Evolutionary conservation across 164 flowering plant species (phyloP), one percentile per base, ranked within the genome.

Genomic region (Umbilicus rupestris): DNA sequence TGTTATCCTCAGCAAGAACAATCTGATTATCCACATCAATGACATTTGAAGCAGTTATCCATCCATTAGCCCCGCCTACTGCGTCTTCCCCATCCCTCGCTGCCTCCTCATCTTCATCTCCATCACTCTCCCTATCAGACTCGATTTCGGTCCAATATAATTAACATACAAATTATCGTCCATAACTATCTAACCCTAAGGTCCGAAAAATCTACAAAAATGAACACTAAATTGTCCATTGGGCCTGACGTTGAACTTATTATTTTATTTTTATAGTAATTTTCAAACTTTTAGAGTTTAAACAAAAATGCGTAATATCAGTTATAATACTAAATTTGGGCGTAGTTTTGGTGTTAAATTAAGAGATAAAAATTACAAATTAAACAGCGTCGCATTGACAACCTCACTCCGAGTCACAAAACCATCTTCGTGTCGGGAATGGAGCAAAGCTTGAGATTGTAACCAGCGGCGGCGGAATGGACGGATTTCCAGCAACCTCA

Each of bases 121-220:
- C 73, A 35, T 82, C 97, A 59, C 84, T 82, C 30, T 90, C 98
- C 42, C 62, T 76, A 73, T 94, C 99, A n/a, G 99, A 95, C 69
- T 89, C 97, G 12, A 95, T 87, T 33, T 92, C 4, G 97, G 97
- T 8, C 99, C 99, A 50, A 95, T 95, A 74, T 95, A 95, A 83
- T 95, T 95, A 1, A 97, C 99, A 67, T 95, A 95, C 68, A 95
- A 73, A 69, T 85, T 87, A 24, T 88, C 97, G 67, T 95, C 99
- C 99, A 94, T 72, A 44, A 15, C 47, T 44, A 15, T 15, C n/a
- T 15, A 44, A 44, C 47, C 47, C 47, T 44, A 16, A 44, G 19
- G 15, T 4, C n/a, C 15, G 4, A 5, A 35, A 35, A 35, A 3
- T 35, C 37, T 7, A 35, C n/a, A 35, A 35, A 35, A 35, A 1